phyloP scores from a whole-genome alignment of 2,329 filamentous ascomycete species.

The Aureobasidium uvarum region DNA sequence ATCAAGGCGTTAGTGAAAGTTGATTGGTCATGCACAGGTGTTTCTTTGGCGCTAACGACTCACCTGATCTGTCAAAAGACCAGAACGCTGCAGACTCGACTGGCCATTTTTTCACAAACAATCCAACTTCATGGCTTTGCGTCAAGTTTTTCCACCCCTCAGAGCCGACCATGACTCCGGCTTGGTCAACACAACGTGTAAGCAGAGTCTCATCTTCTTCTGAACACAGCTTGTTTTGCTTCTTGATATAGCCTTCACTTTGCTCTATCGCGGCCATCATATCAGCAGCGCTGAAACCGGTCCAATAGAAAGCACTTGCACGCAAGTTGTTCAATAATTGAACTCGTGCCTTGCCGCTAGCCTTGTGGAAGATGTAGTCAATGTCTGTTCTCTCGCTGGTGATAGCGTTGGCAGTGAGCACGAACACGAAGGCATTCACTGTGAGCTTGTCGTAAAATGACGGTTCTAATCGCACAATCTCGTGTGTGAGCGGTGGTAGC shows the following conservation, averaged over 20 bases:
- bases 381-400: slow-evolving; percentile 79
- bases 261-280: slow-evolving; percentile 64
- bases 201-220: slow-evolving; percentile 62
- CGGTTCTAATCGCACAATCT: slow-evolving; percentile 70
- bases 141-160: slow-evolving; percentile 65
- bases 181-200: slow-evolving; percentile 62
- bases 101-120: slow-evolving; percentile 69
- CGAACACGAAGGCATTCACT: slow-evolving; percentile 79
- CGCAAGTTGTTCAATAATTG: slow-evolving; percentile 74
- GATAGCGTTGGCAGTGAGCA: slow-evolving; percentile 80
- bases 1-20: slow-evolving; percentile 22
- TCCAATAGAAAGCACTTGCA: slow-evolving; percentile 83
- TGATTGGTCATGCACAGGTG: not conserved
- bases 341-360: slow-evolving; percentile 65
- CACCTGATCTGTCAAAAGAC: slow-evolving; percentile 55
- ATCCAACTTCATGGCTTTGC: slow-evolving; percentile 70
- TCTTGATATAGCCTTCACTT: slow-evolving; percentile 64
- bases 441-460: slow-evolving; percentile 82
- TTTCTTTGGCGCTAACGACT: slow-evolving; percentile 27
- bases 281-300: slow-evolving; percentile 66
- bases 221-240: slow-evolving; percentile 59
- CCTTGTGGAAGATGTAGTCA: slow-evolving; percentile 86
- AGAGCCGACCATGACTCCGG: slow-evolving; percentile 60
- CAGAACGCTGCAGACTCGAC: slow-evolving; percentile 60
- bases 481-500: slow-evolving; percentile 71